Evolutionary conservation across 2,329 filamentous ascomycete genomes (phyloP).

Genomic region (Claviceps fusiformis): DNA sequence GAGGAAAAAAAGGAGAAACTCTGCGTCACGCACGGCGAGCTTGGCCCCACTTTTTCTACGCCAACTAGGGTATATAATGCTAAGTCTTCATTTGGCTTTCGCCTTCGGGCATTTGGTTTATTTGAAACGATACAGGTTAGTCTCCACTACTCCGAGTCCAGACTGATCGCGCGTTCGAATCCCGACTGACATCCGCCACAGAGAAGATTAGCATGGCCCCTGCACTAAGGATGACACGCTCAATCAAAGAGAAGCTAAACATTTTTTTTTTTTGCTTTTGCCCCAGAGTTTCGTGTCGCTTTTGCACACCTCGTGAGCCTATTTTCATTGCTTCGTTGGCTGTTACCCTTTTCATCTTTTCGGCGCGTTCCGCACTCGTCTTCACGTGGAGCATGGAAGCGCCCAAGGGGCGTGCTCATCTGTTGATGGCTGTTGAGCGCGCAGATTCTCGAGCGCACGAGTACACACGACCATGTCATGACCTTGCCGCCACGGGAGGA

Average conservation of each 20-base stretch:
- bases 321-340: too few species aligned
- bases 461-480: too few species aligned
- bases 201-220: conserved; percentile 68
- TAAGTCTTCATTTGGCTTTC: rapidly evolving
- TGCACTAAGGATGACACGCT: conserved; percentile 65
- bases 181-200: not conserved
- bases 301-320: too few species aligned
- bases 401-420: too few species aligned
- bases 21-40: too few species aligned
- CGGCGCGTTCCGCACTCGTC: too few species aligned
- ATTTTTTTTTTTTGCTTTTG: conserved; percentile 5
- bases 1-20: too few species aligned
- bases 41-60: not conserved
- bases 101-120: conserved; percentile 8
- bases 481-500: too few species aligned
- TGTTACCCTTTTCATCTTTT: too few species aligned
- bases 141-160: not conserved
- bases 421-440: too few species aligned
- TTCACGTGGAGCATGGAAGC: too few species aligned
- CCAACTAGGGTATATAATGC: not conserved
- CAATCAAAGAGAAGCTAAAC: conserved; percentile 8
- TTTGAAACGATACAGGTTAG: conserved; percentile 7
- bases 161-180: not conserved
- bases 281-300: not conserved
- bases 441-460: too few species aligned